phyloP scores from a whole-genome alignment of 371 early-diverging fungal species.

The Mortierella sp. region DNA sequence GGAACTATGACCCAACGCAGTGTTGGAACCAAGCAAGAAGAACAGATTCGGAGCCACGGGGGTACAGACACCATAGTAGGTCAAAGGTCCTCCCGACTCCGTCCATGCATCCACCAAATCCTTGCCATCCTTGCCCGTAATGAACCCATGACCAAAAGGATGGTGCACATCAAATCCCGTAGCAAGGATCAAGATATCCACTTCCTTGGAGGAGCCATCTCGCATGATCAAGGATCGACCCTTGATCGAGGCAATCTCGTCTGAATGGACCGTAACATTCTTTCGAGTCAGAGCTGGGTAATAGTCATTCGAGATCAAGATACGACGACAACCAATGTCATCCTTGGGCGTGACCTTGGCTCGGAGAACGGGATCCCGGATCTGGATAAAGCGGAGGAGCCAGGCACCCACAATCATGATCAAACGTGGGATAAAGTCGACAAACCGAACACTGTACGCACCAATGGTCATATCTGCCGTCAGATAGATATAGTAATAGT shows the following conservation, averaged over 20 bases:
- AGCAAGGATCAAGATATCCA: constrained; percentile 65
- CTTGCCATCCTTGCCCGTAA: constrained; percentile 32
- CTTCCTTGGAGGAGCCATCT: constrained; percentile 53
- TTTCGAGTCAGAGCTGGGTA: constrained; percentile 55
- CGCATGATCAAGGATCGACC: constrained; percentile 51
- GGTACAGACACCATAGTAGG: constrained; percentile 39
- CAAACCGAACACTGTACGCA: constrained; percentile 14
- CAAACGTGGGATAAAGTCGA: constrained; percentile 8
- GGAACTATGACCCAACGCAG: constrained; percentile 23
- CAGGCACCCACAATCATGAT: constrained; percentile 3
- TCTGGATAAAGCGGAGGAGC: constrained; percentile 26
- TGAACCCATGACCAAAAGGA: constrained; percentile 8
- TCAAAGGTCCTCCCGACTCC: constrained; percentile 1
- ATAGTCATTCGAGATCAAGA: constrained; percentile 59
- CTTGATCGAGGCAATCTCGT: constrained; percentile 53
- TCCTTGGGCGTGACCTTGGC: constrained; percentile 56
- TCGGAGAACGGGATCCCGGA: constrained; percentile 46
- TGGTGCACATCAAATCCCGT: constrained; percentile 66
- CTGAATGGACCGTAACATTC: constrained; percentile 56
- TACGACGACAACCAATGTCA: constrained; percentile 65
- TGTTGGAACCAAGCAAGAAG: constrained; percentile 35
- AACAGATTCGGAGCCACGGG: constrained; percentile 55
- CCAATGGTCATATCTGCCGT: constrained; percentile 15
- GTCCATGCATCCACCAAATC: constrained; percentile 11
- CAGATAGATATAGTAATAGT: constrained; percentile 18